These are phyloP conservation scores for Xenosphaeropsis pyriputrescens DNA, from an alignment of 2,329 filamentous ascomycete genomes.

Conservation along the genomic window DNA sequence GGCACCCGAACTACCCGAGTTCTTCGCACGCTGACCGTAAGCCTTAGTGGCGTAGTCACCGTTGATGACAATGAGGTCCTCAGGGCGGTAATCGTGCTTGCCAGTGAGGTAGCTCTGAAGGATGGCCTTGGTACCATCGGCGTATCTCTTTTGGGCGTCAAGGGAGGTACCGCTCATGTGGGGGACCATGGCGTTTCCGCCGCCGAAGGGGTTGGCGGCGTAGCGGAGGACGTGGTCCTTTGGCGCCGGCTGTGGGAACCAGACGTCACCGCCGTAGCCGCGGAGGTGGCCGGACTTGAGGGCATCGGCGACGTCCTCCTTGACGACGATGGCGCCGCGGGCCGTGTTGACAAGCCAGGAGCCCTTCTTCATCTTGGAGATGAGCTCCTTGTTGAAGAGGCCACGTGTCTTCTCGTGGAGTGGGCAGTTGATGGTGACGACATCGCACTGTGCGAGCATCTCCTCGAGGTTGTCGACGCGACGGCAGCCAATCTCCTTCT, in stretches of 20 bases:
- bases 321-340: conserved; percentile 96
- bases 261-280: conserved; percentile 80
- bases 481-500: conserved; percentile 91
- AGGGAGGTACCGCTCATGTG: conserved; percentile 99
- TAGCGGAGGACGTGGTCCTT: conserved; percentile 84
- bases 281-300: conserved; percentile 84
- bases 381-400: conserved; percentile 96
- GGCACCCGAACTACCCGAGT: too few relatives aligned
- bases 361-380: conserved; percentile 97
- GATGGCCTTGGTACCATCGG: conserved; percentile 77
- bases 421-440: conserved; percentile 99
- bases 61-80: conserved; percentile 81
- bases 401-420: conserved; percentile 96
- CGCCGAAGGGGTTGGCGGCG: conserved; percentile 88
- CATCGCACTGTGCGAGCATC: conserved; percentile 84
- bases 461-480: conserved; percentile 84
- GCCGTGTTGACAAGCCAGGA: conserved; percentile 98
- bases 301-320: conserved; percentile 93
- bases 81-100: conserved; percentile 69
- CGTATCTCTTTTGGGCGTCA: conserved; percentile 89
- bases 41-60: conserved; percentile 94
- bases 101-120: conserved; percentile 83
- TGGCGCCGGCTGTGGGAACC: conserved; percentile 96
- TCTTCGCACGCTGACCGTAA: conserved; percentile 54
- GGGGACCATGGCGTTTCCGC: conserved; percentile 96